phyloP scores from a whole-genome alignment of 2,329 filamentous ascomycete species.

The Triangularia setosa region DNA sequence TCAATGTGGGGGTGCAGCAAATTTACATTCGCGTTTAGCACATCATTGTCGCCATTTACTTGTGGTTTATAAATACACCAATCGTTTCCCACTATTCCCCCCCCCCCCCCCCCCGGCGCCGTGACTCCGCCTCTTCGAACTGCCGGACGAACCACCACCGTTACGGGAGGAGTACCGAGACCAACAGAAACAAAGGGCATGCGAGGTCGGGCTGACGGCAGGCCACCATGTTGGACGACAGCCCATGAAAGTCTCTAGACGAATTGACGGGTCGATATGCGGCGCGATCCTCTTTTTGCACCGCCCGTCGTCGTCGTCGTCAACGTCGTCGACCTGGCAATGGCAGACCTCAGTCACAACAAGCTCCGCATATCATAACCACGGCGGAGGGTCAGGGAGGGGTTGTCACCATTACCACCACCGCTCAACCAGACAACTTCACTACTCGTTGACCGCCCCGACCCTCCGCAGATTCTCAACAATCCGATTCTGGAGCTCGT shows the following conservation, averaged over 20 bases:
- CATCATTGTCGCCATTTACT: conserved; percentile 17
- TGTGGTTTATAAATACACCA: conserved; percentile 7
- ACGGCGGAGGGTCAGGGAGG: conserved; percentile 16
- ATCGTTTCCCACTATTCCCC: neutral
- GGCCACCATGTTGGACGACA: conserved; percentile 48
- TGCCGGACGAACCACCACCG: neutral
- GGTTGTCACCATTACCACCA: neutral
- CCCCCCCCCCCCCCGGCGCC: neutral
- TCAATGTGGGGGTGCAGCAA: too few species aligned
- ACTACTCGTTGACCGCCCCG: conserved; percentile 8
- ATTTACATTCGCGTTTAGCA: conserved; percentile 12
- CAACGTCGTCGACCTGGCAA: conserved; percentile 23
- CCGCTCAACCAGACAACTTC: conserved; percentile 5
- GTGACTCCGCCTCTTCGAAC: neutral
- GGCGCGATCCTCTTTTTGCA: conserved; percentile 51
- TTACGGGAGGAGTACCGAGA: neutral
- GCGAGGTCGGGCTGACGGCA: conserved; percentile 29
- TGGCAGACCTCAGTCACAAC: neutral
- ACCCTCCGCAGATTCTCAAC: conserved; percentile 11
- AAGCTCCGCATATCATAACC: conserved; percentile 10
- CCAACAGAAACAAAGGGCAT: conserved; percentile 18
- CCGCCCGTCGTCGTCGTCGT: conserved; percentile 37
- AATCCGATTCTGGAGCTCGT: conserved; percentile 17
- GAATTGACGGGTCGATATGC: conserved; percentile 58
- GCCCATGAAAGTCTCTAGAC: conserved; percentile 58